Conservation (phyloP, 306 rosid genomes). For the Adenanthera pavonina region DNA sequence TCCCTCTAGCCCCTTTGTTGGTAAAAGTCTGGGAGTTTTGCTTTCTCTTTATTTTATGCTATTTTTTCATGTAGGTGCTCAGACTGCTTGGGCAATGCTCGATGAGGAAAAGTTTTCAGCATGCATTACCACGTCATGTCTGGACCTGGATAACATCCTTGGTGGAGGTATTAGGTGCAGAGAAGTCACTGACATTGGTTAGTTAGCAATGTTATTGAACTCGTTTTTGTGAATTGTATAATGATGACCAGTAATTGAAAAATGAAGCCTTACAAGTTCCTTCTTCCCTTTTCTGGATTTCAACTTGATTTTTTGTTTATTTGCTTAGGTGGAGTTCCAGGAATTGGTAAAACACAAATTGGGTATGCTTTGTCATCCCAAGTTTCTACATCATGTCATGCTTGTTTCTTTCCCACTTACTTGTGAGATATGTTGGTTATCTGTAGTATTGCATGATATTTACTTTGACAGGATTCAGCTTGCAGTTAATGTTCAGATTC, state of each 20-base stretch:
- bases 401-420: neutral
- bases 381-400: constrained; percentile 16
- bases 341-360: constrained; percentile 96
- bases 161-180: constrained; percentile 85
- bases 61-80: constrained; percentile 59
- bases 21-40: neutral
- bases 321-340: constrained; percentile 88
- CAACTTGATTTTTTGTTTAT: constrained; percentile 30
- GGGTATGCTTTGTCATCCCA: constrained; percentile 61
- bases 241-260: constrained; percentile 13
- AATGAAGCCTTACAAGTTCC: neutral
- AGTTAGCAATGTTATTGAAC: constrained; percentile 38
- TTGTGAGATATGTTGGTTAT: constrained; percentile 32
- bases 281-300: constrained; percentile 25
- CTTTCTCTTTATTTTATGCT: constrained; percentile 5
- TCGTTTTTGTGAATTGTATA: neutral
- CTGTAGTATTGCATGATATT: constrained; percentile 19
- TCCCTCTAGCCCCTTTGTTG: neutral
- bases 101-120: constrained; percentile 70
- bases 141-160: constrained; percentile 80
- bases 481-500: constrained; percentile 92
- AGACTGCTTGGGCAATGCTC: constrained; percentile 93
- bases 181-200: constrained; percentile 96
- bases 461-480: constrained; percentile 83
- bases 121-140: constrained; percentile 76